A percentile compares a stretch with the other conserved stretches of the same genome.
Evolutionary conservation across 2,329 filamentous ascomycete genomes (phyloP).

Genomic region (Nothomitra cinnamomea): DNA sequence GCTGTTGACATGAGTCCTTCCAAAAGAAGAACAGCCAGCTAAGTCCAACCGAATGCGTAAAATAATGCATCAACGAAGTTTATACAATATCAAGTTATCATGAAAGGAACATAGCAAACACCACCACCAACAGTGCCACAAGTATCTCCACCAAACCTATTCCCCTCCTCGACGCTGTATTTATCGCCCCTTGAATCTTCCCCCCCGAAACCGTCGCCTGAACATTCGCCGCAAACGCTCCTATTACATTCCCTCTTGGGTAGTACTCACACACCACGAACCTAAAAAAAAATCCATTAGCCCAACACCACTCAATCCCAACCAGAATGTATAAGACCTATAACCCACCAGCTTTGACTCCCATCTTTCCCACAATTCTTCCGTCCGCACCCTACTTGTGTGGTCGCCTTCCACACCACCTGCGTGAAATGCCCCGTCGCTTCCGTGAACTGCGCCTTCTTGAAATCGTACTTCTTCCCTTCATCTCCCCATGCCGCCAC

Average conservation of each 20-base stretch:
- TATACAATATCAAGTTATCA: background rate
- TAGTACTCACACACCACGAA: conserved; percentile 22
- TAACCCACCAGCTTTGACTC: background rate
- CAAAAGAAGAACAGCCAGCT: no score
- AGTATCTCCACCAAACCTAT: background rate
- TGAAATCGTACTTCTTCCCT: conserved; percentile 40
- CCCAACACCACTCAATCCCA: background rate
- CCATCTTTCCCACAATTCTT: conserved; percentile 4
- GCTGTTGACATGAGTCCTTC: no score
- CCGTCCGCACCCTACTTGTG: conserved; percentile 37
- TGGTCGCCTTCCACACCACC: conserved; percentile 51
- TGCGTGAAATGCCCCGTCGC: conserved; percentile 56
- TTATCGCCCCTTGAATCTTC: background rate
- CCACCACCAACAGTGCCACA: background rate
- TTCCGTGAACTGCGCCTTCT: conserved; percentile 36
- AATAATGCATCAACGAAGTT: no score
- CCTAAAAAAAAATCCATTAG: background rate
- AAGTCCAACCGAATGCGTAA: no score
- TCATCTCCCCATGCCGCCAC: conserved; percentile 53
- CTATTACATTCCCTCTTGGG: conserved; percentile 21
- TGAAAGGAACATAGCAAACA: background rate
- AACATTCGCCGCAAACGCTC: conserved; percentile 20
- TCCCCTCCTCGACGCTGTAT: background rate
- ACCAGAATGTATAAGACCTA: no score
- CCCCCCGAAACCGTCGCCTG: background rate